Base-by-base conservation (phyloP, 805 yeast genomes). In the Cyberlindnera maritima region DNA sequence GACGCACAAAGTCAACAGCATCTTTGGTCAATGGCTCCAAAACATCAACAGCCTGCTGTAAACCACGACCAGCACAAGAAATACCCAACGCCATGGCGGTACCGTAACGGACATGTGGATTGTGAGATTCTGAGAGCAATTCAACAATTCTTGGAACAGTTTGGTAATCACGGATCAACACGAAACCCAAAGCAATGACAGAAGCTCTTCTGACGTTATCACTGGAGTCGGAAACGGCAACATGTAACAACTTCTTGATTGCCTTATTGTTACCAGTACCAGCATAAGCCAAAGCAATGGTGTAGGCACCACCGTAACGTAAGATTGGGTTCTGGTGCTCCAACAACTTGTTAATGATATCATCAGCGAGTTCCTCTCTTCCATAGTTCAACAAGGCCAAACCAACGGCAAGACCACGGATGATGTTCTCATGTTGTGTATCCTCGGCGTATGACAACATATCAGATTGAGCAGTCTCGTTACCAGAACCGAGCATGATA, bases 41-140 rank as follows among this genome's bases (percentile, higher is more conserved):
- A 15, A 94, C 90, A 49, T 90, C 96, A 53, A 94, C 78, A 0
- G 99, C 98, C 34, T 92, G 83, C 48, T 83, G 81, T 46, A 87
- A 71, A 3, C 91, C 94, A 63, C 94, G 84, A 40, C 99, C 99
- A 20, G 97, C 97, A 74, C 98, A 91, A 3, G 98, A 82, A 52
- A 94, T 88, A 69, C 97, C 99, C 53, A 94, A 77, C 0, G 99
- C 99, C 81, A 94, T 74, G 2, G 98, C 96, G 28, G 97, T 88
- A 72, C 99, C 99, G 64, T 94, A 94, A 66, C 99, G 87, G 32
- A 94, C 98, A 64, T 94, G 97, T 13, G 99, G 96, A 65, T 94
- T 94, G 67, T 94, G 97, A 1, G 96, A 88, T 67, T 90, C 96
- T 0, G 96, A 81, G 57, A 94, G 76, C 47, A 94, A 75, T 65